Conservation (phyloP, 164 flowering plant species). For the Litsea cubeba region DNA sequence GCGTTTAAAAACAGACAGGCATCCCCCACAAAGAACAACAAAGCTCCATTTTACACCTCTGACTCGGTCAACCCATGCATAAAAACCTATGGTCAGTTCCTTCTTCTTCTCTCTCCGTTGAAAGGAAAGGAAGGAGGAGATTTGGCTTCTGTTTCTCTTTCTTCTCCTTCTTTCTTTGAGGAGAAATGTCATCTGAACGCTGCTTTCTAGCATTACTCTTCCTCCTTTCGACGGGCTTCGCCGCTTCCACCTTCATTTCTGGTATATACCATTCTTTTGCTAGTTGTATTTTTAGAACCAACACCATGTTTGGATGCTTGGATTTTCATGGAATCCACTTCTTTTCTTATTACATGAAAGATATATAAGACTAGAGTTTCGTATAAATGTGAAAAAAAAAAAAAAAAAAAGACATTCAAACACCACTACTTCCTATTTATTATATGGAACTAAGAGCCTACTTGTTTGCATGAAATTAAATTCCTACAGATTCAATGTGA, state of each 20-base stretch:
- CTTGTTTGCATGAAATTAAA: too few relatives aligned
- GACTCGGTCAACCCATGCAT: too few relatives aligned
- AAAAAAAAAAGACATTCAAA: too few relatives aligned
- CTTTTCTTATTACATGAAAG: neutral
- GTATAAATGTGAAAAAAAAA: too few relatives aligned
- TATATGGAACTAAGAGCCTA: too few relatives aligned
- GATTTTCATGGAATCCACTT: neutral
- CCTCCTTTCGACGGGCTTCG: conserved; percentile 22
- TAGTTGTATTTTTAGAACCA: neutral
- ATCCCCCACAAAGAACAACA: too few relatives aligned
- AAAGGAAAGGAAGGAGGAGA: conserved; percentile 11
- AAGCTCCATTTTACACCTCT: too few relatives aligned
- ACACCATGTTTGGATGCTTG: neutral
- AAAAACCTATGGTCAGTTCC: neutral
- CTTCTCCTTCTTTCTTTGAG: neutral
- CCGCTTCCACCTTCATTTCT: conserved; percentile 37
- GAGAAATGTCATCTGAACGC: conserved; percentile 15
- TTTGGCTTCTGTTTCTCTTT: neutral
- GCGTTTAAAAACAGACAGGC: too few relatives aligned
- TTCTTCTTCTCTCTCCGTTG: neutral
- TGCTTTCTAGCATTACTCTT: conserved; percentile 15
- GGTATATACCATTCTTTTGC: conserved; percentile 23
- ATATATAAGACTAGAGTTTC: too few relatives aligned
- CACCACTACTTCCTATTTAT: too few relatives aligned
- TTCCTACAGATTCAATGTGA: too few relatives aligned